Evolutionary conservation across 768 basidiomycete genomes (phyloP), one percentile per base, ranked within the genome.

Genomic region (Coprinopsis strossmayeri): DNA sequence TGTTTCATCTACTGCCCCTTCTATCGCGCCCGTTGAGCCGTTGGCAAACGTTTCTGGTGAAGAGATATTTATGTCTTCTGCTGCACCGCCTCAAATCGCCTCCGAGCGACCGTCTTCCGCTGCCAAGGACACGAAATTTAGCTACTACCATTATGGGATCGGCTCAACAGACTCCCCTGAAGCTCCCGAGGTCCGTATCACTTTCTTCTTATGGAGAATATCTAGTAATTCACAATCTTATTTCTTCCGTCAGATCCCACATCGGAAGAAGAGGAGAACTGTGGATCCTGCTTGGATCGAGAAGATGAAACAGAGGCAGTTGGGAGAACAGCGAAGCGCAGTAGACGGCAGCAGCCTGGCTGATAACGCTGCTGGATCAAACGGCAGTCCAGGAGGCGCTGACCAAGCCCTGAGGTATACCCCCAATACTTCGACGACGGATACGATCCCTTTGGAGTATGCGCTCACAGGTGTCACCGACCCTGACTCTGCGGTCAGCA

Each of bases 261-360:
- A 26, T 20, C 32, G n/a, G 26, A 60, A 46, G 47, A 61, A 61
- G 43, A 48, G 57, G 12, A 32, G 53, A 11, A 59, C 55, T 27
- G 46, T 54, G 7, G 60, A 57, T 28, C 53, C 57, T n/a, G 42
- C 47, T 23, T 58, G 53, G 46, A 30, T 55, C 40, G 53, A 55
- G 52, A 57, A 54, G 35, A 54, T 46, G 39, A 37, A 43, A 38
- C 46, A 45, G 32, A 30, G 30, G 13, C 21, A 41, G 5, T 38
- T 32, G 26, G 27, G 46, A 48, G 25, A 38, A 15, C 44, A 26
- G 21, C n/a, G 30, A 28, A 21, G 32, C 37, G 41, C 25, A 41
- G 4, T 13, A 7, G 11, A 17, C 15, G 25, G 40, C 39, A 34
- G 28, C n/a, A 26, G 20, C 12, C 26, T 9, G 7, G 15, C 5